Evolutionary conservation across 495 filamentous ascomycete genomes (phyloP).

Genomic region (Halenospora varia): DNA sequence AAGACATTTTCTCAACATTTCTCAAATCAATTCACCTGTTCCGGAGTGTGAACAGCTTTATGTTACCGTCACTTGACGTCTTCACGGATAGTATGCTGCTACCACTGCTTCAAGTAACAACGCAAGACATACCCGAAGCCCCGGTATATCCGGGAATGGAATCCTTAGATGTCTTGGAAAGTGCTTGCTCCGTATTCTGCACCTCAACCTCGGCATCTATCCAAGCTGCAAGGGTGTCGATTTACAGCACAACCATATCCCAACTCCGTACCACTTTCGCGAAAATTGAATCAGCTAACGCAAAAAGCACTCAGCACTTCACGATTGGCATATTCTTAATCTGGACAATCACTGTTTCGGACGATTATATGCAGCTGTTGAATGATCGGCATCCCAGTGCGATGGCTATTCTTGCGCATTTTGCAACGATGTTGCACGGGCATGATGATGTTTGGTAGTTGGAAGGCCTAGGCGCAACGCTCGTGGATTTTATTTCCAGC

Average conservation of each 20-base stretch:
- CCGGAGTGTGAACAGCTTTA: background rate
- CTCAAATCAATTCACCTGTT: background rate
- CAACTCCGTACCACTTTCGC: background rate
- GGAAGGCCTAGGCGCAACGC: background rate
- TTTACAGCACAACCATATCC: background rate
- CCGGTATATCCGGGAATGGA: background rate
- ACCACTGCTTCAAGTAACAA: background rate
- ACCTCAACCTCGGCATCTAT: background rate
- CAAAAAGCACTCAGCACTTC: background rate
- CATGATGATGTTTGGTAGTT: constrained; percentile 8
- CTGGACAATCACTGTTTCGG: background rate
- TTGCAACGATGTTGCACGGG: background rate
- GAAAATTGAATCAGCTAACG: background rate
- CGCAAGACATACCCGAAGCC: background rate
- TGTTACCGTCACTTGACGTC: background rate
- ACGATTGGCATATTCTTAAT: background rate
- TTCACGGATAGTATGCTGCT: background rate
- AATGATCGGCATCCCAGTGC: background rate
- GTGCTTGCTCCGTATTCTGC: background rate
- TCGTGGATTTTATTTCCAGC: background rate
- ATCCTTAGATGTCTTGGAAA: background rate
- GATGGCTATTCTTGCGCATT: constrained; percentile 3
- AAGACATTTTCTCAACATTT: background rate
- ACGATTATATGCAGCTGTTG: background rate
- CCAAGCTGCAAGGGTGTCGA: background rate